Evolutionary conservation across 192 early-diverging fungal species (phyloP), one percentile per base, ranked within the genome.

Genomic region (Coemansia sp.): DNA sequence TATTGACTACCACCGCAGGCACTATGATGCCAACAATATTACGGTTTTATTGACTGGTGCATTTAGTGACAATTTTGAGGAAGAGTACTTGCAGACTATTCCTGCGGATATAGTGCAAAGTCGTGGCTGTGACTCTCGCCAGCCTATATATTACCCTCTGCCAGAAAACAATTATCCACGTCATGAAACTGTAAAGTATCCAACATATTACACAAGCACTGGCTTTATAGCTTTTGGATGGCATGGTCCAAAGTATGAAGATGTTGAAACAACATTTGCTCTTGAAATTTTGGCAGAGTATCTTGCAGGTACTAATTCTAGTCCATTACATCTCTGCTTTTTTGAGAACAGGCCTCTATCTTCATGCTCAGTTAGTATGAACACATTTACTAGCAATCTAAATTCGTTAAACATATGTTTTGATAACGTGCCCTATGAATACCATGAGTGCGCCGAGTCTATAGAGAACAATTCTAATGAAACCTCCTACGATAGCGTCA

Each of bases 261-360:
- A 94, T 59, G 68, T 89, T 10, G 78, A 85, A 41, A 85, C 85
- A 4, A 76, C 84, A 50, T 64, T 87, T 9, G 89, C 89, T 1
- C 64, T 94, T 8, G 89, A 93, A 61, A 87, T 95, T 43, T 71
- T 95, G 47, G 72, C 90, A 54, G 85, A 89, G 7, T 94, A 87
- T 61, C 71, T 95, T 58, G 84, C 86, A 12, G 91, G 92, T 41
- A 86, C 83, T 18, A 68, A 88, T 11, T 88, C 91, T 5, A 89
- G 88, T 38, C 91, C 90, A 7, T 86, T 93, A 47, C 71, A 83
- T 42, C 92, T 92, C 73, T 84, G 77, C 26, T 94, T 94, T 89
- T 89, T 92, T 7, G 93, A 95, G 76, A 77, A 83, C n/a, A 68
- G 77, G 12, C 75, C 71, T 9, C 92, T 92, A 6, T 74, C 85